Percentiles rank a stretch among this genome's conserved stretches.
phyloP scores from a whole-genome alignment of 225 moss, liverwort and hornwort species.

The Marchantia polymorpha region DNA sequence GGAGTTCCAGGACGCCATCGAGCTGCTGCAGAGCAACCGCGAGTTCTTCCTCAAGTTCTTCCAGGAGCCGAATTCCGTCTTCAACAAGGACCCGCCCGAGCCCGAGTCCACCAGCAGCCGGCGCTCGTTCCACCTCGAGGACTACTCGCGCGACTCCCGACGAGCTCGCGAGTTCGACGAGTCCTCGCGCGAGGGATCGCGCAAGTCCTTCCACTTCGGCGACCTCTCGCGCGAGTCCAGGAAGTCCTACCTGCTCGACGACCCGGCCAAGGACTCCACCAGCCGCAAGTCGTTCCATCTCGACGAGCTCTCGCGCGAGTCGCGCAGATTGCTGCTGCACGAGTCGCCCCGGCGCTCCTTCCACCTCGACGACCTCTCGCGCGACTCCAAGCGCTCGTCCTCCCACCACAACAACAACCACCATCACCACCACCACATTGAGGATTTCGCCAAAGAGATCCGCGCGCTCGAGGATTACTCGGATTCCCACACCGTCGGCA shows the following conservation, averaged over 20 bases:
- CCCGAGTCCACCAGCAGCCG: constrained; percentile 46
- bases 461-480: constrained; percentile 44
- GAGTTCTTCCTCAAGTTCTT: constrained; percentile 85
- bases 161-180: constrained; percentile 24
- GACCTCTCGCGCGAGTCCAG: constrained; percentile 41
- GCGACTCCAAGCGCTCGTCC: constrained; percentile 26
- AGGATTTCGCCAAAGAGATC: constrained; percentile 41
- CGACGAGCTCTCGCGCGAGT: constrained; percentile 37
- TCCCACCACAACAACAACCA: no score
- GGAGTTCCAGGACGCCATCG: constrained; percentile 78
- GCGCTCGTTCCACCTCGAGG: constrained; percentile 45
- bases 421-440: background rate
- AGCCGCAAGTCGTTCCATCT: constrained; percentile 41
- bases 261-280: constrained; percentile 28
- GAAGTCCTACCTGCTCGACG: constrained; percentile 37
- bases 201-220: constrained; percentile 39
- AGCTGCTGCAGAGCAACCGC: constrained; percentile 79
- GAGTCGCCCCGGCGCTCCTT: constrained; percentile 35
- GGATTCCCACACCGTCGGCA: constrained; percentile 43
- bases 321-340: constrained; percentile 31
- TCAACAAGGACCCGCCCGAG: constrained; percentile 40
- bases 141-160: constrained; percentile 23
- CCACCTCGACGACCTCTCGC: constrained; percentile 26
- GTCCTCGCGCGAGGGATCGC: constrained; percentile 24
- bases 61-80: constrained; percentile 34